Base-by-base conservation (phyloP, 208 protist species). In the Crithidia expoeki region DNA sequence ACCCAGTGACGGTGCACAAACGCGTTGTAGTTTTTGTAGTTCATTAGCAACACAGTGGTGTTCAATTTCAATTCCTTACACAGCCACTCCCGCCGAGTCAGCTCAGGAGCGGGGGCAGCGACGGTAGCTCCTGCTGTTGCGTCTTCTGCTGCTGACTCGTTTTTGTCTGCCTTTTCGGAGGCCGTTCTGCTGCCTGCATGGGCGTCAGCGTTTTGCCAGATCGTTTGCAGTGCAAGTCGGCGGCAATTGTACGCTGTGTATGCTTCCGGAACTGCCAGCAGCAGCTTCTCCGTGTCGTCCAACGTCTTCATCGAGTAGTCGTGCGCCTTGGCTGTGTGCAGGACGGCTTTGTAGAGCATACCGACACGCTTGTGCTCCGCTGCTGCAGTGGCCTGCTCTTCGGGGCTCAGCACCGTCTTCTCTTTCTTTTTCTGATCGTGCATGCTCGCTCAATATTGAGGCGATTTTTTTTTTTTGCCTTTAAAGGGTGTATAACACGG, bases 21-120 rank as follows among this genome's bases (percentile, higher is more conserved):
- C 19, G 93, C 90, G n/a, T 74, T 80, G 74, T 97, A 97, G 49
- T 83, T 86, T 47, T 97, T 97, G 76, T 83, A 88, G 53, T 97
- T 86, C 14, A 82, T 66, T 36, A 82, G 36, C 2, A 97, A 36
- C n/a, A 94, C 79, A 23, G 42, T 59, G 0, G 80, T 76, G 57
- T 89, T 95, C 11, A 91, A 63, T 53, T 82, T 76, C 61, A 96
- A 67, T 72, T 97, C 90, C 19, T 83, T 60, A 16, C 56, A 50
- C 16, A 97, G 55, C 66, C 52, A 74, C 61, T 72, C 38, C 34
- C 57, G 49, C 9, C 46, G 32, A 0, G 40, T 21, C 21, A 47
- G 27, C 65, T 11, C 47, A 38, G 49, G 32, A 32, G 19, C 40
- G 5, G 33, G n/a, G n/a, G n/a, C n/a, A n/a, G n/a, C n/a, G n/a